These are phyloP conservation scores for Pseudocercospora macadamiae DNA, from an alignment of 2,329 filamentous ascomycete species.

Conservation along the genomic window DNA sequence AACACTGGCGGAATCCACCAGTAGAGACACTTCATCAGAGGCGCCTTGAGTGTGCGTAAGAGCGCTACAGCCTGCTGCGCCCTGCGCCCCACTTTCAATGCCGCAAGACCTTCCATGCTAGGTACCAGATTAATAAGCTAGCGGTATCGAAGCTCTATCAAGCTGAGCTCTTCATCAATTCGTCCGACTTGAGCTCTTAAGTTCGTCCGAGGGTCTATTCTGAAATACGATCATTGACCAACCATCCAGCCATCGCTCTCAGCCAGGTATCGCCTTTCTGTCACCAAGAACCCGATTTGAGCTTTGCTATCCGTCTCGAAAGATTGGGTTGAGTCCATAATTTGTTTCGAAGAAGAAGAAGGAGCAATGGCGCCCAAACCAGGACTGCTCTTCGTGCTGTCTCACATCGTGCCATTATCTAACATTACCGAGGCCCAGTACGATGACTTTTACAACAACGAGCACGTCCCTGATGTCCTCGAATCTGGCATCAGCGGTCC, in stretches of 20 bases:
- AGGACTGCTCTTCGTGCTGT: conserved; percentile 12
- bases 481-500: background rate
- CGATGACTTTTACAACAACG: conserved; percentile 16
- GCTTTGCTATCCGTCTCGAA: background rate
- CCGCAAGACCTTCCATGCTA: background rate
- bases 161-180: too few relatives aligned
- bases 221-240: too few relatives aligned
- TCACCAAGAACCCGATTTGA: too few relatives aligned
- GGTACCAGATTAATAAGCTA: background rate
- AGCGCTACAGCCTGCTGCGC: background rate
- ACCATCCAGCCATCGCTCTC: background rate
- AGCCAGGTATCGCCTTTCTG: too few relatives aligned
- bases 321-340: background rate
- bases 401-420: conserved; percentile 4
- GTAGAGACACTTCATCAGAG: background rate
- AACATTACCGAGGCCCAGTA: conserved; percentile 11
- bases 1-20: background rate
- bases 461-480: conserved; percentile 6
- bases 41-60: background rate
- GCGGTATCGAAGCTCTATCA: background rate
- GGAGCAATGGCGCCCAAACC: background rate
- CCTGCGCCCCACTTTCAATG: background rate
- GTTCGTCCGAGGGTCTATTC: too few relatives aligned
- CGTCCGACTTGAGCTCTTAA: too few relatives aligned
- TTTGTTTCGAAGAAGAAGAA: background rate